Evolutionary conservation across 495 filamentous ascomycete species (phyloP), one percentile per base, ranked within the genome.

Genomic region (Penicillium lagena): DNA sequence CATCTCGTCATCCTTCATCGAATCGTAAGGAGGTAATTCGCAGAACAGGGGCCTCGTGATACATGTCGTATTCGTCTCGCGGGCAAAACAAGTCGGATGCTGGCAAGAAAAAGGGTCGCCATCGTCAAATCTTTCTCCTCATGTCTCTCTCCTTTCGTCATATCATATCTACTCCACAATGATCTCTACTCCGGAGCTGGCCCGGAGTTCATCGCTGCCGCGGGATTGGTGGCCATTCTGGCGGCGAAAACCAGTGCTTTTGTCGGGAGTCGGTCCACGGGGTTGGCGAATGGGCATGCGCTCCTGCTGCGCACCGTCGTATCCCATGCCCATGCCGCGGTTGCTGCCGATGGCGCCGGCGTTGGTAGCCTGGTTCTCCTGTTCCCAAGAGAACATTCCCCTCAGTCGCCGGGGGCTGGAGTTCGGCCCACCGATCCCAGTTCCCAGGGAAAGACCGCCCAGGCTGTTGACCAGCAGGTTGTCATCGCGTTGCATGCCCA

Each of bases 261-360:
- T 89, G 49, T 95, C 90, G 33, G 75, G 74, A 37, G 78, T 70
- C 29, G 90, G 89, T 32, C 87, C 88, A 54, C 85, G 80, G 39
- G 90, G 89, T 63, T 95, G 89, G 49, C 90, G 76, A 50, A 90
- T 80, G 39, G 87, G 86, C 47, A 82, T 77, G 50, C 78, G 71
- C 59, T 82, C 83, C 47, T 82, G 79, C 41, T 76, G 75, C 48
- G 74, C 75, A 43, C 76, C 77, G 48, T 86, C 82, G 63, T 77
- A 82, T 52, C 67, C 70, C 37, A 80, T 73, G 57, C 81, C 85
- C 51, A 75, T 76, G 17, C 87, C 80, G 49, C 90, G 81, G 60
- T 95, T 89, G 64, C 89, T 90, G 49, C 90, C 89, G 56, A 94
- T 95, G 33, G 89, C 80, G 2, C 87, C 89, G 28, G 86, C 74